Conservation (phyloP, 2,329 filamentous ascomycete species). For the Diaporthe velutina region DNA sequence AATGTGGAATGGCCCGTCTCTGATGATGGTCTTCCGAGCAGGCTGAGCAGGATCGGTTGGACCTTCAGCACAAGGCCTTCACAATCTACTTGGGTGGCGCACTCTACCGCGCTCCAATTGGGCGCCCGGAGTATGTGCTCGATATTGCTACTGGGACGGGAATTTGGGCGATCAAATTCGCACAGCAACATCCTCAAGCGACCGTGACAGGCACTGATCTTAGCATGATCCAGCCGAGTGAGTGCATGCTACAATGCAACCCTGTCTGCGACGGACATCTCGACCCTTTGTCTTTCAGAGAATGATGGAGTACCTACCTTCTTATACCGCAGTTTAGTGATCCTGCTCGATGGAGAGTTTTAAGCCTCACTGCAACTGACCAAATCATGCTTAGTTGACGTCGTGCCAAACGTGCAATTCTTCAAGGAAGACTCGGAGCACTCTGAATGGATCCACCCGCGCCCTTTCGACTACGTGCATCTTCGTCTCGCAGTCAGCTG, state of each 20-base stretch:
- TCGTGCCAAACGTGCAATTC: conserved; percentile 22
- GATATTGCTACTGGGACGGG: conserved; percentile 36
- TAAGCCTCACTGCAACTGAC: background rate
- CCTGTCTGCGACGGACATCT: no score
- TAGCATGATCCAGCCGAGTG: conserved; percentile 37
- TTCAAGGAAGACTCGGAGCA: conserved; percentile 27
- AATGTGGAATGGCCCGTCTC: background rate
- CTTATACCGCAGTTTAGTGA: no score
- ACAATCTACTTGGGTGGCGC: conserved; percentile 15
- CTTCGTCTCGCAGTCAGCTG: conserved; percentile 5
- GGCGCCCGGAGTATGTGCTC: conserved; percentile 15
- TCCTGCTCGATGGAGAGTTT: background rate
- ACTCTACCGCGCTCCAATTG: conserved; percentile 32
- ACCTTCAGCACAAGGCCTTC: conserved; percentile 36
- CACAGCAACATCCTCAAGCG: conserved; percentile 30
- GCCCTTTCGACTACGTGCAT: conserved; percentile 6
- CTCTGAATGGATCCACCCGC: conserved; percentile 1
- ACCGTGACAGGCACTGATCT: conserved; percentile 37
- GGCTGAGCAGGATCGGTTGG: conserved; percentile 31
- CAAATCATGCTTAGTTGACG: background rate
- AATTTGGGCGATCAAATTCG: conserved; percentile 38
- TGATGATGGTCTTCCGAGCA: background rate
- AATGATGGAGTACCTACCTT: no score
- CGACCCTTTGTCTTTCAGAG: background rate
- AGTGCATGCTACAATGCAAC: background rate